These are phyloP conservation scores for Parasitella parasitica DNA, from an alignment of 371 early-diverging fungal genomes.

Conservation along the genomic window DNA sequence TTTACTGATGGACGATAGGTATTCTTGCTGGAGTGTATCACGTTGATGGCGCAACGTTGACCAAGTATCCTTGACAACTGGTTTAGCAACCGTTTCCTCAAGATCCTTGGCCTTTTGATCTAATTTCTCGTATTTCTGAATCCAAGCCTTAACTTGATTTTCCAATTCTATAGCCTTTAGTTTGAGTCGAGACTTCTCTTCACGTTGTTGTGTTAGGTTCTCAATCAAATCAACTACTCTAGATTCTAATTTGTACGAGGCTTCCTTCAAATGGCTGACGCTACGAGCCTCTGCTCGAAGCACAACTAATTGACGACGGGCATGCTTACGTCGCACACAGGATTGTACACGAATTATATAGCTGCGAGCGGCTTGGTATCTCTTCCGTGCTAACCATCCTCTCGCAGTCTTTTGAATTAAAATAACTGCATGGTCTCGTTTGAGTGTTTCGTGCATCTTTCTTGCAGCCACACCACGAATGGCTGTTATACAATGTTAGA, in stretches of 20 bases:
- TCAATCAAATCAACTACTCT: conserved; percentile 92
- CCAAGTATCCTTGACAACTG: conserved; percentile 47
- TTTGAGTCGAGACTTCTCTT: conserved; percentile 66
- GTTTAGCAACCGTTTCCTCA: conserved; percentile 48
- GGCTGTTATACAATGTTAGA: conserved; percentile 9
- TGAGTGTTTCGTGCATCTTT: conserved; percentile 43
- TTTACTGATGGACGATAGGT: conserved; percentile 48
- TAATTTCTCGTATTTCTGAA: conserved; percentile 66
- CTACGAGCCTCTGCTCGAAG: conserved; percentile 86
- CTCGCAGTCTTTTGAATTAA: conserved; percentile 71
- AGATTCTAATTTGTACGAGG: conserved; percentile 91
- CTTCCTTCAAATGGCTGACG: conserved; percentile 90
- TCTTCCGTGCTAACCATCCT: conserved; percentile 62
- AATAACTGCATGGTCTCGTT: conserved; percentile 66
- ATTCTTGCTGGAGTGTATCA: conserved; percentile 45
- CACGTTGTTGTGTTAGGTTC: conserved; percentile 68
- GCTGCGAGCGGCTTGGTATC: conserved; percentile 50
- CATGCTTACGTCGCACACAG: conserved; percentile 74
- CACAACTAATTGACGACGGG: conserved; percentile 62
- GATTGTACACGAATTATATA: conserved; percentile 81
- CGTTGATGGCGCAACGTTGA: conserved; percentile 52
- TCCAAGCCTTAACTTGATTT: conserved; percentile 67
- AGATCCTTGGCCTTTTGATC: conserved; percentile 54
- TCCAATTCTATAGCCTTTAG: conserved; percentile 64
- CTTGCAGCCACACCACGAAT: conserved; percentile 62